Evolutionary conservation across 176 grass and related monocot genomes (phyloP).

Genomic region (Ampelocalamus luodianensis): DNA sequence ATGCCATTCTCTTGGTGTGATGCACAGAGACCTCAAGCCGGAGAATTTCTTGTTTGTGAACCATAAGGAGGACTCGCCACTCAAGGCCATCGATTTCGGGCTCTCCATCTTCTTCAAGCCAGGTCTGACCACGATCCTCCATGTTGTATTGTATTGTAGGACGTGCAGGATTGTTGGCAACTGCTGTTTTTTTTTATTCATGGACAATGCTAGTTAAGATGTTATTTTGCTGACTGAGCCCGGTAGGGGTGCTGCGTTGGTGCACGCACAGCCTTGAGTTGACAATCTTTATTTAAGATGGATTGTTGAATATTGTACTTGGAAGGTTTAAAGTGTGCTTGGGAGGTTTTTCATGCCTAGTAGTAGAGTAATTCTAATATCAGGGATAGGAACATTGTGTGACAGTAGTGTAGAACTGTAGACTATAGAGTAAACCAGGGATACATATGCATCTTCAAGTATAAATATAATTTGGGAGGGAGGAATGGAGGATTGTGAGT

Average conservation of each 20-base stretch:
- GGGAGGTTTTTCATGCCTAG: background rate
- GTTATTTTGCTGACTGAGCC: background rate
- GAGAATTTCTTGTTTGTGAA: constrained; percentile 72
- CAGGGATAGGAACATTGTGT: constrained; percentile 15
- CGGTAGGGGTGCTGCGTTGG: background rate
- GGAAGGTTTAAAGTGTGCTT: constrained; percentile 2
- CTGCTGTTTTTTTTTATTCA: background rate
- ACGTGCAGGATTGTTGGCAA: constrained; percentile 5
- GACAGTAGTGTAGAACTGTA: constrained; percentile 10
- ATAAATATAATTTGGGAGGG: background rate
- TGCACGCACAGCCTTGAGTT: constrained; percentile 1
- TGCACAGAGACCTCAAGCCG: constrained; percentile 69
- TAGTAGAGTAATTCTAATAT: constrained; percentile 17
- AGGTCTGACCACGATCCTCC: constrained; percentile 24
- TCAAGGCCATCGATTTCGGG: constrained; percentile 69
- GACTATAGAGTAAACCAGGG: background rate
- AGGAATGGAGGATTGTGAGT: background rate
- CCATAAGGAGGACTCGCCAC: constrained; percentile 50
- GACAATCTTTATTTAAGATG: constrained; percentile 12
- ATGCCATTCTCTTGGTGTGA: constrained; percentile 64
- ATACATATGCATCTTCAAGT: background rate
- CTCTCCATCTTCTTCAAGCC: constrained; percentile 78
- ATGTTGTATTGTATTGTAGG: background rate
- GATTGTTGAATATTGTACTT: constrained; percentile 1
- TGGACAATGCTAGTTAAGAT: constrained; percentile 25